Percentiles rank a stretch among this genome's conserved stretches.
phyloP scores from a whole-genome alignment of 768 basidiomycete genomes.

The Gyrodon lividus region DNA sequence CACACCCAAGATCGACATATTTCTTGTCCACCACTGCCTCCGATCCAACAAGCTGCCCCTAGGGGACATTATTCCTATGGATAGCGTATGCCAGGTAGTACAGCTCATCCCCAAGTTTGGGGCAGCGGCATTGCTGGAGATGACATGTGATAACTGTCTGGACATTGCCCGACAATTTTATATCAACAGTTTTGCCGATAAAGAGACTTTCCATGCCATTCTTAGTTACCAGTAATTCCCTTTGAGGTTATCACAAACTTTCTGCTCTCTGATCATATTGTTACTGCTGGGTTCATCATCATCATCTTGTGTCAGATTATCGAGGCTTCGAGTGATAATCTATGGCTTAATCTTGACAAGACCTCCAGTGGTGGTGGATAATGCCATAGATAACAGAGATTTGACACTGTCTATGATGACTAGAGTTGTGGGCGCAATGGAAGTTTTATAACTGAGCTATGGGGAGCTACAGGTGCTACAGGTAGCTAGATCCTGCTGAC shows the following conservation, averaged over 20 bases:
- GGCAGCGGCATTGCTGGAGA: neutral
- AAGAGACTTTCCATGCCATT: no score
- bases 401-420: neutral
- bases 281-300: neutral
- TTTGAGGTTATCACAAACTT: neutral
- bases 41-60: neutral
- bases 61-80: slow-evolving; percentile 1
- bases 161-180: neutral
- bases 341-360: neutral
- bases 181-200: slow-evolving; percentile 9
- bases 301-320: neutral
- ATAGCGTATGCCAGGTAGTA: neutral
- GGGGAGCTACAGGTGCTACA: neutral
- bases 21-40: neutral
- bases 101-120: slow-evolving; percentile 4
- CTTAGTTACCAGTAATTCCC: neutral
- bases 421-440: neutral
- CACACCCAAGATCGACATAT: neutral
- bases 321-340: neutral
- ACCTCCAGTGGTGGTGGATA: neutral
- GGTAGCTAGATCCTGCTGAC: neutral
- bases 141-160: slow-evolving; percentile 3
- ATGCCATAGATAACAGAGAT: neutral
- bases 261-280: neutral
- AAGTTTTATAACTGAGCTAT: neutral